Evolutionary conservation across 2,329 filamentous ascomycete species (phyloP).

Genomic region (Paraphaeosphaeria sporulosa): DNA sequence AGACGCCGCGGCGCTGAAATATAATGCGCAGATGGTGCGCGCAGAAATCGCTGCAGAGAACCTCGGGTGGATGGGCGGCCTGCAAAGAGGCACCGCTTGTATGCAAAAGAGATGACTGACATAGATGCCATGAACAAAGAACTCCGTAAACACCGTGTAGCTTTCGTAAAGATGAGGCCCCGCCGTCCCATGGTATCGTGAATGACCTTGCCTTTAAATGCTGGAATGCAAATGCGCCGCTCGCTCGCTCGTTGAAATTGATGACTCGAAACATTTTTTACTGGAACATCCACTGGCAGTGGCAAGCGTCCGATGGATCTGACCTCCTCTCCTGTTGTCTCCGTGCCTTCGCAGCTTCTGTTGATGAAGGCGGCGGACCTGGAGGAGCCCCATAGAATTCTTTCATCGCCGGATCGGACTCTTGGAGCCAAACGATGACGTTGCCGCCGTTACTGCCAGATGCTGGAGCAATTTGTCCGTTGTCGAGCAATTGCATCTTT

Average conservation of each 20-base stretch:
- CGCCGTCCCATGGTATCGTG: slow-evolving; percentile 16
- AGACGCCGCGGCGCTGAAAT: slow-evolving; percentile 2
- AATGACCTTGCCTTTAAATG: slow-evolving; percentile 11
- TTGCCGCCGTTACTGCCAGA: slow-evolving; percentile 42
- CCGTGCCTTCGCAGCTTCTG: slow-evolving; percentile 22
- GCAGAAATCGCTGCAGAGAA: neutral
- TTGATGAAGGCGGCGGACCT: slow-evolving; percentile 18
- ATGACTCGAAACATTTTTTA: slow-evolving; percentile 23
- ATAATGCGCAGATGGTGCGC: slow-evolving; percentile 2
- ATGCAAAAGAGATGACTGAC: neutral
- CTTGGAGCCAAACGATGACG: slow-evolving; percentile 50
- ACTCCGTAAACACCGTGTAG: slow-evolving; percentile 14
- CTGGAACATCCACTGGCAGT: slow-evolving; percentile 51
- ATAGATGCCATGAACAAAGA: neutral
- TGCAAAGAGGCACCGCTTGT: neutral
- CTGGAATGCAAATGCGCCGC: slow-evolving; percentile 16
- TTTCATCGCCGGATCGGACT: slow-evolving; percentile 48
- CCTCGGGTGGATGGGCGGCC: neutral
- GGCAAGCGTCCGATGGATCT: slow-evolving; percentile 44
- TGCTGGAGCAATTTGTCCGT: slow-evolving; percentile 55
- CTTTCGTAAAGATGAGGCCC: slow-evolving; percentile 1
- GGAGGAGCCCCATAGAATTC: slow-evolving; percentile 29
- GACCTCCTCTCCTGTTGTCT: slow-evolving; percentile 25
- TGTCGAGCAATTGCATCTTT: slow-evolving; percentile 66
- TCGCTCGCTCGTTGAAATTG: slow-evolving; percentile 10